Base-by-base conservation (phyloP, 495 filamentous ascomycete species). In the Clavariopsis aquatica region DNA sequence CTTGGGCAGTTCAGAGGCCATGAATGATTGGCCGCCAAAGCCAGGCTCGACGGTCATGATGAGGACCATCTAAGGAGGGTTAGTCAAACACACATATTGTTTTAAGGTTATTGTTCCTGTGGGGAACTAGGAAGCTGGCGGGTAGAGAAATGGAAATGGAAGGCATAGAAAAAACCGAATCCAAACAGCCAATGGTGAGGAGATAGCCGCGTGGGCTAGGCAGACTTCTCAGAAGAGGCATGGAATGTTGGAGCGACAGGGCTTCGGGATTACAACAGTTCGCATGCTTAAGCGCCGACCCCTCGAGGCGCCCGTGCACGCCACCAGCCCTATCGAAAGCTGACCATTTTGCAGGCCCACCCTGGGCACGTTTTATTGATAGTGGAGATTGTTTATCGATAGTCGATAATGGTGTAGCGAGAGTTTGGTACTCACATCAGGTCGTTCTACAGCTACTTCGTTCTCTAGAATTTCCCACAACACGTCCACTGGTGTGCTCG, bases 1-100 rank as follows among this genome's bases (percentile, higher is more conserved):
- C 78, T 98, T 98, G 67, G 94, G 95, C 69, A 98, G 83, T 75
- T 95, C 90, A 4, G 88, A 89, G 5, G 91, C 87, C 89, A 97
- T 96, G 84, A 98, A 98, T 74, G 95, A 96, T 76, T 98, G 95
- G 13, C 94, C 94, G 63, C 94, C 95, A 76, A 98, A 98, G 56
- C 94, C 94, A 20, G 94, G 94, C 76, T 98, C 86, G 20, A 98
- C 94, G 9, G 94, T 98, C 94, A 98, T 98, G 41, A 98, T 87
- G 10, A 98, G 87, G 26, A 95, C 91, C 95, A 98, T 98, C 94
- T 98, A 49, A 15, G 17, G 45, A 17, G 8, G 4, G 63, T 66
- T 43, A 66, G 63, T 55, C 22, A 49, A 9, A n/a, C 1, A 28
- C n/a, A 31, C 29, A 38, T 17, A n/a, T 26, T 49, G 20, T 17